phyloP scores from a whole-genome alignment of 2,329 filamentous ascomycete species.

The Talaromyces sp. region DNA sequence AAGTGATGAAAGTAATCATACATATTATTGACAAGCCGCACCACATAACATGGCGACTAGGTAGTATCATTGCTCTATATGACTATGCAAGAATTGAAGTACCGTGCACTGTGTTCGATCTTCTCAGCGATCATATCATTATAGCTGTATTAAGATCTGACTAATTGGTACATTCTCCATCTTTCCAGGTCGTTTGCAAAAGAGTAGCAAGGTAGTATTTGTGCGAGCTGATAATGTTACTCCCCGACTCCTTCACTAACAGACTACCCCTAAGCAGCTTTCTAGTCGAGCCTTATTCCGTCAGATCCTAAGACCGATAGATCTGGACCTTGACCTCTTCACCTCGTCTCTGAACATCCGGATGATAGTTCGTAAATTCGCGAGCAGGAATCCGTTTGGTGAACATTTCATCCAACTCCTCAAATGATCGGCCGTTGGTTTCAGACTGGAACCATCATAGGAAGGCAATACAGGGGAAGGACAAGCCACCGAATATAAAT shows the following conservation, averaged over 20 bases:
- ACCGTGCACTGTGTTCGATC: not conserved
- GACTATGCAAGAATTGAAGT: not conserved
- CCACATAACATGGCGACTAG: not conserved
- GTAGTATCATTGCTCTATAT: not conserved
- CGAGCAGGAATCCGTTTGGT: not conserved
- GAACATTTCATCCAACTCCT: conserved; percentile 12
- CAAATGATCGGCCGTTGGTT: not conserved
- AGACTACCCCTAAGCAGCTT: not conserved
- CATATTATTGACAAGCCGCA: not conserved
- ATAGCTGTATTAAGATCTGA: not conserved
- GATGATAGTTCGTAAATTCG: not conserved
- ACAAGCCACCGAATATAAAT: conserved; percentile 42
- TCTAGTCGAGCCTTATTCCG: not conserved
- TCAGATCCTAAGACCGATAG: not conserved
- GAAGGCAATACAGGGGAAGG: conserved; percentile 34
- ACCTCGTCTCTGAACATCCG: not conserved
- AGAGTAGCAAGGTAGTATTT: not conserved
- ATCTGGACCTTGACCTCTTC: conserved; percentile 17
- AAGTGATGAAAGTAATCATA: not conserved
- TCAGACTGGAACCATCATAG: conserved; percentile 31
- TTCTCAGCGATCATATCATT: not conserved
- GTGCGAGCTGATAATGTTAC: not conserved
- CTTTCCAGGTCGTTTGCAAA: not conserved
- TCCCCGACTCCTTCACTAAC: not conserved
- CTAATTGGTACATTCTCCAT: not conserved